Percentiles rank a stretch among this genome's conserved stretches.
Evolutionary conservation across 805 yeast species (phyloP).

Genomic region (Lipomyces orientalis): DNA sequence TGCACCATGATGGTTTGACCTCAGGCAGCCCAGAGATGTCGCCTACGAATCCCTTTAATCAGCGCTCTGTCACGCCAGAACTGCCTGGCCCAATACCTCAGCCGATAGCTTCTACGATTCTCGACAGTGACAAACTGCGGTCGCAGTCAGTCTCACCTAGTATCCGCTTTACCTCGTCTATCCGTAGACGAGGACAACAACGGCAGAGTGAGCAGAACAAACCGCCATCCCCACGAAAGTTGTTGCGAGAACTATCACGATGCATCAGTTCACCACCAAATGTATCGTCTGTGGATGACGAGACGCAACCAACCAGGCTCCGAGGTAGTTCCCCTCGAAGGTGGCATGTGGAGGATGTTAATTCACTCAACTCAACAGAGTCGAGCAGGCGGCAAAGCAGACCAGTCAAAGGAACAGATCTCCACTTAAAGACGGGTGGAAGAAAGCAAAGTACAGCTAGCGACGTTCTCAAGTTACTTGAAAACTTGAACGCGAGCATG

Average conservation of each 20-base stretch:
- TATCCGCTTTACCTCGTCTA: background rate
- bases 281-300: background rate
- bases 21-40: background rate
- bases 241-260: constrained; percentile 1
- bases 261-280: constrained; percentile 6
- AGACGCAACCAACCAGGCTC: background rate
- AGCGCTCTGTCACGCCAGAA: background rate
- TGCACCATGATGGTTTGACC: background rate
- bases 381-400: background rate
- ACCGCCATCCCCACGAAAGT: constrained; percentile 3
- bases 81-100: background rate
- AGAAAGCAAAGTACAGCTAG: background rate
- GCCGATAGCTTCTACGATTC: background rate
- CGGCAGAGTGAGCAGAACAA: background rate
- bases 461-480: background rate
- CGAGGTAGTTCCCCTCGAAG: background rate
- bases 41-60: background rate
- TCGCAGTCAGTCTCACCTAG: background rate
- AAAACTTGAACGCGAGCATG: background rate
- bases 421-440: background rate
- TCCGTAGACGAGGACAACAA: background rate
- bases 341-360: background rate
- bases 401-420: background rate
- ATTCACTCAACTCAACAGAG: background rate
- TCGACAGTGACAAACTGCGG: background rate